A percentile compares a stretch with the other conserved stretches of the same genome.
These are phyloP conservation scores for Candida silvicultrix DNA, from an alignment of 805 yeast species.

Conservation along the genomic window DNA sequence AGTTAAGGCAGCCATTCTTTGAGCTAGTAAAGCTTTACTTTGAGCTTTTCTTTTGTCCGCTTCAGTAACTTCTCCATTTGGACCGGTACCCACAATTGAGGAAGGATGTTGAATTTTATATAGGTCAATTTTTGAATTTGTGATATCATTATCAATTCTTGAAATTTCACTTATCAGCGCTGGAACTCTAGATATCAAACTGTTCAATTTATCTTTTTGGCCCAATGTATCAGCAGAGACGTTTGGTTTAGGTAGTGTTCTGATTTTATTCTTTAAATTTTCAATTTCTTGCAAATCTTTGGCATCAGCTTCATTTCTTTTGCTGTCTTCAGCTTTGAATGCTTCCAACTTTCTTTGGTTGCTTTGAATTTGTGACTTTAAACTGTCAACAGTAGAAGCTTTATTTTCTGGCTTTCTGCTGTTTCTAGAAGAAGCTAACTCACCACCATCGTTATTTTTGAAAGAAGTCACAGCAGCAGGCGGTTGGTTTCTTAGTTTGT, in stretches of 20 bases:
- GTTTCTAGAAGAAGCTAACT: conserved; percentile 65
- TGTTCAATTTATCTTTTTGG: conserved; percentile 51
- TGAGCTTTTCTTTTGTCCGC: conserved; percentile 74
- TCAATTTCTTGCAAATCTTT: conserved; percentile 51
- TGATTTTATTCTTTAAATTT: conserved; percentile 54
- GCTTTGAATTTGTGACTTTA: conserved; percentile 64
- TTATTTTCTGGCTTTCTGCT: conserved; percentile 33
- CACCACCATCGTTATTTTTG: conserved; percentile 69
- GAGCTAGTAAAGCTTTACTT: conserved; percentile 70
- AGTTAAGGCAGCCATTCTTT: conserved; percentile 90
- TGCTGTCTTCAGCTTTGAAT: conserved; percentile 50
- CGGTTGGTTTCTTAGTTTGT: conserved; percentile 25
- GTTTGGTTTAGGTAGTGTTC: conserved; percentile 33
- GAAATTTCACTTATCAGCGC: conserved; percentile 57
- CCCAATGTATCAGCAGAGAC: conserved; percentile 29
- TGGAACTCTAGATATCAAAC: conserved; percentile 70
- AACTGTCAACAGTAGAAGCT: conserved; percentile 33
- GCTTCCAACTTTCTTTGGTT: conserved; percentile 68
- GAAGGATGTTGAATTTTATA: conserved; percentile 65
- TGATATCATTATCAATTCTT: conserved; percentile 61
- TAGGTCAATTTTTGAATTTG: conserved; percentile 57
- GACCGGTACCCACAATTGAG: conserved; percentile 75
- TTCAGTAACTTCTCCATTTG: conserved; percentile 81
- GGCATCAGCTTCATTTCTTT: conserved; percentile 24
- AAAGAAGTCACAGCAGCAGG: conserved; percentile 35